Conservation (phyloP, 179 eudicot genomes). For the Drosera spatulata region DNA sequence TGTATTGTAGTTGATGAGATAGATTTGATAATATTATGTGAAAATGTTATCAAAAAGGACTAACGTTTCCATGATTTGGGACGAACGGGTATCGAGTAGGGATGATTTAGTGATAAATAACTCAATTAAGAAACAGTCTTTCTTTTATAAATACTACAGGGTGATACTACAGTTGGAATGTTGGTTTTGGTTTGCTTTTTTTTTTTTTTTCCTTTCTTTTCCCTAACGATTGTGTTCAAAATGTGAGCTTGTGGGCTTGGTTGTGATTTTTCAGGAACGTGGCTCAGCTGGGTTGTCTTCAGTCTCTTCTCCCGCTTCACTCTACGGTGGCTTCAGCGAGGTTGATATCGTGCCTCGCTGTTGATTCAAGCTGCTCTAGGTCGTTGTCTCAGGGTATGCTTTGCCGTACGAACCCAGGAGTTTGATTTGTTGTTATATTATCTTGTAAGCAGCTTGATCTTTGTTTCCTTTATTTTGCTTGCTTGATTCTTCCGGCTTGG, state of each 20-base stretch:
- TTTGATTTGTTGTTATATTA: conserved; percentile 45
- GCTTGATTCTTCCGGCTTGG: neutral
- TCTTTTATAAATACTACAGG: no score
- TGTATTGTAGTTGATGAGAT: no score
- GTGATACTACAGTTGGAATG: no score
- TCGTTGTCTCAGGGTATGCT: conserved; percentile 98
- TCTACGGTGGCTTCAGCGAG: conserved; percentile 81
- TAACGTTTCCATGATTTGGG: no score
- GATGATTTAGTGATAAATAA: no score
- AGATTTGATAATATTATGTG: no score
- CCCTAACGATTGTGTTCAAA: conserved; percentile 20
- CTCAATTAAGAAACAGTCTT: no score
- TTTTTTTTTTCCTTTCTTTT: no score
- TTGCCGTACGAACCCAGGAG: conserved; percentile 94
- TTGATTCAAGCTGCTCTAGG: conserved; percentile 72
- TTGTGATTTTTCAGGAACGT: conserved; percentile 47
- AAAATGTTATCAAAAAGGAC: no score
- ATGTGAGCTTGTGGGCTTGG: conserved; percentile 5
- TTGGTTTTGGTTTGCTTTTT: no score
- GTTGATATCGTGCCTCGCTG: conserved; percentile 70
- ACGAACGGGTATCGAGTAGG: no score
- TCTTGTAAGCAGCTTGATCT: conserved; percentile 58
- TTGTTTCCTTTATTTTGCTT: neutral
- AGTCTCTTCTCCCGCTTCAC: conserved; percentile 76
- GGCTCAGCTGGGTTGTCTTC: conserved; percentile 54